These are phyloP conservation scores for Sequoiadendron giganteum DNA, from an alignment of 75 land plant genomes.

Conservation along the genomic window DNA sequence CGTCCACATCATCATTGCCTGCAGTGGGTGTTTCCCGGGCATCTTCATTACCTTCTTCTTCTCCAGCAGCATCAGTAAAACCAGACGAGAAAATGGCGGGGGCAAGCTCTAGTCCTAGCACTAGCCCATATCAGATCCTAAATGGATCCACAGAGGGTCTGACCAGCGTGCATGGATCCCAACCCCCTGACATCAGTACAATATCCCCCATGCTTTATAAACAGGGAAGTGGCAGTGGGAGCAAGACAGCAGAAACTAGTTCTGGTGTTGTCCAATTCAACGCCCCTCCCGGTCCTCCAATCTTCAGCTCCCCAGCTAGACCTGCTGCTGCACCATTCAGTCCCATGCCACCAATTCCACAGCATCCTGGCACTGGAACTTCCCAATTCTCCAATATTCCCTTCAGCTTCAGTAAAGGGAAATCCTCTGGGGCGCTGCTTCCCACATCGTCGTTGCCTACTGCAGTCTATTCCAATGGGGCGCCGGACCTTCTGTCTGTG, in stretches of 20 bases:
- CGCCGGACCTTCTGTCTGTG: conserved; percentile 22
- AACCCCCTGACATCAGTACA: not conserved
- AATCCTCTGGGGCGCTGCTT: conserved; percentile 36
- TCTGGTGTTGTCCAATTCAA: conserved; percentile 54
- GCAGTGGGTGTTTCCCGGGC: not conserved
- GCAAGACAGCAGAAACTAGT: conserved; percentile 5
- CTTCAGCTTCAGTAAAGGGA: conserved; percentile 52
- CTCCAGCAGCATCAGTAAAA: not conserved
- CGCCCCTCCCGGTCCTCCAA: conserved; percentile 87
- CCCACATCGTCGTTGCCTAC: conserved; percentile 37
- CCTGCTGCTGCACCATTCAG: conserved; percentile 59
- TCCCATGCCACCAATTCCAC: not conserved
- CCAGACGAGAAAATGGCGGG: not conserved
- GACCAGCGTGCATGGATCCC: conserved; percentile 17
- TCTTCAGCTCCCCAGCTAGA: conserved; percentile 63
- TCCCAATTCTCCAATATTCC: conserved; percentile 45
- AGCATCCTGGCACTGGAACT: conserved; percentile 20
- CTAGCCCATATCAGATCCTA: not conserved
- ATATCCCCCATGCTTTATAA: not conserved
- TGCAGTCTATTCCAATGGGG: conserved; percentile 40
- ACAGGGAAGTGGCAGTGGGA: conserved; percentile 1
- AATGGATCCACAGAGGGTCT: conserved; percentile 12
- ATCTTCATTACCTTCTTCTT: not conserved
- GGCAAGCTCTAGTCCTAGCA: not conserved
- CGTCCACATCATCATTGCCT: conserved; percentile 18